Conservation (phyloP, 2,329 filamentous ascomycete species). For the Lachnellula subtilissima region DNA sequence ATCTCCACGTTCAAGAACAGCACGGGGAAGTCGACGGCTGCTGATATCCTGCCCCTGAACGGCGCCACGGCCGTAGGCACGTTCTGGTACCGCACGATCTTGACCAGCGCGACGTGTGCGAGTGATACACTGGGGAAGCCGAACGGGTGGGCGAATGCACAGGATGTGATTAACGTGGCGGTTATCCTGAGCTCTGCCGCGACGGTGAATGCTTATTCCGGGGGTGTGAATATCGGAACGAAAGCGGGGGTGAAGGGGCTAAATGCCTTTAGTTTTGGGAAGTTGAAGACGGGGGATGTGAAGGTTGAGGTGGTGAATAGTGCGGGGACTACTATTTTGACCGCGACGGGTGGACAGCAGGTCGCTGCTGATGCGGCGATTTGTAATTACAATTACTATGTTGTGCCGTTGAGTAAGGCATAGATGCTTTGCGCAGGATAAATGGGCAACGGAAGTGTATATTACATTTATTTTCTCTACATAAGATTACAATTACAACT, state of each 20-base stretch:
- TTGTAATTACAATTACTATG: conserved; percentile 16
- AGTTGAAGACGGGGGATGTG: conserved; percentile 14
- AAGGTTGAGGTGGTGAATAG: conserved; percentile 6
- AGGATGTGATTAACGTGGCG: conserved; percentile 10
- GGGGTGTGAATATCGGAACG: conserved; percentile 2
- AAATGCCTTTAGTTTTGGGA: conserved; percentile 12
- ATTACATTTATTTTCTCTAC: too few species aligned
- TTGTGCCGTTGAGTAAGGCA: background rate
- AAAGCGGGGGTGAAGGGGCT: conserved; percentile 6
- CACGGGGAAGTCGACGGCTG: conserved; percentile 22
- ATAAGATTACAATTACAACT: too few species aligned
- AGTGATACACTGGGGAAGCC: conserved; percentile 6
- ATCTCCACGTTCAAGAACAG: conserved; percentile 34
- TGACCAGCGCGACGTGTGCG: conserved; percentile 9
- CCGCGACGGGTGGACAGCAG: conserved; percentile 5
- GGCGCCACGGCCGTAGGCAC: conserved; percentile 18
- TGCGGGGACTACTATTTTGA: conserved; percentile 1
- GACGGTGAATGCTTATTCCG: conserved; percentile 4
- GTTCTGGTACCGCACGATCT: conserved; percentile 30
- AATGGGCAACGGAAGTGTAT: too few species aligned
- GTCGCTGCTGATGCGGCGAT: conserved; percentile 4
- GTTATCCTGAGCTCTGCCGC: background rate
- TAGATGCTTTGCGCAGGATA: too few species aligned
- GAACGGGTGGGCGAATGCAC: conserved; percentile 1
- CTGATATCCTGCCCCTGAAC: conserved; percentile 19